Evolutionary conservation across 192 early-diverging fungal species (phyloP).

Genomic region (Funneliformis geosporum): DNA sequence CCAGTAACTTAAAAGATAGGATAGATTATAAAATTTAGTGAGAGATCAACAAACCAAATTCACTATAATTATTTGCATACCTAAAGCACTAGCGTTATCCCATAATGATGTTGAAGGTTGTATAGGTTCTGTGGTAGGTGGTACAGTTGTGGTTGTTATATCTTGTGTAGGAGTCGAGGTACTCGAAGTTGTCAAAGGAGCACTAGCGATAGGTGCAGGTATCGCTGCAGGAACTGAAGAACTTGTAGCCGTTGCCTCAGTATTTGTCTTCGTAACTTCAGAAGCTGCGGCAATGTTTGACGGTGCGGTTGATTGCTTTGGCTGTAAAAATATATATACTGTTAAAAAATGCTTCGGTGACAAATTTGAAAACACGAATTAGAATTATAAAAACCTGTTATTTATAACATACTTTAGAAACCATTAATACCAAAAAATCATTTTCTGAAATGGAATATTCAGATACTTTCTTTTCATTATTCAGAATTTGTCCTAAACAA

Average conservation of each 20-base stretch:
- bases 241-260: slow-evolving; percentile 30
- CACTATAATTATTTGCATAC: background rate
- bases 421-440: slow-evolving; percentile 96
- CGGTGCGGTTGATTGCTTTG: slow-evolving; percentile 32
- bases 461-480: slow-evolving; percentile 71
- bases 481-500: slow-evolving; percentile 82
- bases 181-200: background rate
- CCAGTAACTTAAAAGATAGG: slow-evolving; percentile 66
- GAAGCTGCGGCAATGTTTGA: slow-evolving; percentile 41
- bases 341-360: slow-evolving; percentile 34
- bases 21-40: background rate
- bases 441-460: slow-evolving; percentile 82
- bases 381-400: too few species aligned
- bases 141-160: background rate
- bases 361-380: slow-evolving; percentile 40
- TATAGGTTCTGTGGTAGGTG: slow-evolving; percentile 40
- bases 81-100: background rate
- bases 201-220: slow-evolving; percentile 1
- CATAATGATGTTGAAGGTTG: slow-evolving; percentile 34
- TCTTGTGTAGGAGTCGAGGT: background rate
- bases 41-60: background rate
- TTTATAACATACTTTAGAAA: slow-evolving; percentile 71
- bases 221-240: slow-evolving; percentile 42
- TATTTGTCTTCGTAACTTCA: slow-evolving; percentile 44
- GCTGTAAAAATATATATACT: slow-evolving; percentile 36